Evolutionary conservation across 148 eudicot species (phyloP), one percentile per base, ranked within the genome.

Genomic region (Selenicereus undatus): DNA sequence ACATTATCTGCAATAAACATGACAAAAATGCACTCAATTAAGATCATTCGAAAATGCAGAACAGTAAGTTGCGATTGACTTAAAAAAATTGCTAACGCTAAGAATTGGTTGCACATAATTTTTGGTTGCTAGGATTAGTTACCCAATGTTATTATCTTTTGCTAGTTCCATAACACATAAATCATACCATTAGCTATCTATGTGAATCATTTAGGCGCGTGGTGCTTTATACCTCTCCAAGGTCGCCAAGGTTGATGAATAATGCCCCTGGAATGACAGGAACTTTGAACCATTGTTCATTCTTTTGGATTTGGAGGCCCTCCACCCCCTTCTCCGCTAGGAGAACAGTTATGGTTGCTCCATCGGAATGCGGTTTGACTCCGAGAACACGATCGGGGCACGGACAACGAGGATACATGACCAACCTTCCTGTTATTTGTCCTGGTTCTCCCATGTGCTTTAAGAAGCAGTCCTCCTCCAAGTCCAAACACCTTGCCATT

Each of bases 221-320:
- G 9, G 68, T 62, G 43, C 22, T 62, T 22, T 21, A 17, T 86
- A 87, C 94, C 92, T 91, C 91, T 35, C 84, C 79, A 42, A 88
- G 81, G 78, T 91, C 91, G 8, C 92, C 94, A 11, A 83, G 83
- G 75, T 87, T 87, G 72, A 91, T 54, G 11, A 89, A 81, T 22
- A 91, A 78, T 26, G 92, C 91, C 16, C 88, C 72, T 3, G 89
- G 89, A 45, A 86, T 66, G 58, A 85, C 81, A 0, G 92, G 89
- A 29, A 91, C 91, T n/a, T 72, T 84, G 71, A 78, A 86, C 92
- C 94, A 91, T 8, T 74, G 79, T 54, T 81, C 86, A 71, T 87
- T 91, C 76, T 86, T 90, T 11, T 76, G 79, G 16, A 56, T 66
- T 27, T 66, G 71, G 35, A 66, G 71, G 32, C 71, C 71, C 75